These are phyloP conservation scores for Rubus parviflorus DNA, from an alignment of 306 rosid genomes.

Conservation along the genomic window DNA sequence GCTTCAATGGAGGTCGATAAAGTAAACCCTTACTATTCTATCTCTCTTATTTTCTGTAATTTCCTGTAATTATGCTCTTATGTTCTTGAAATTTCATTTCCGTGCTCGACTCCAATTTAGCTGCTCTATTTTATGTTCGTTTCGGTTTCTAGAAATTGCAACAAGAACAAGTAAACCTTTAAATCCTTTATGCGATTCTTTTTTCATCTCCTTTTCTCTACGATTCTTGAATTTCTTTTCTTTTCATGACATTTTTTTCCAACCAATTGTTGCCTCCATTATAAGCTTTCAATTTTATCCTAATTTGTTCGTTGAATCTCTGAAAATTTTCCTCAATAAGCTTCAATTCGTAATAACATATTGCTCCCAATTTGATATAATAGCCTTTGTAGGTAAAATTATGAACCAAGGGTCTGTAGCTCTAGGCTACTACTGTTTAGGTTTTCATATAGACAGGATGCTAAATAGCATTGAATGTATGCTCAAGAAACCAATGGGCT, in stretches of 20 bases:
- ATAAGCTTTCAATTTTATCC: not conserved
- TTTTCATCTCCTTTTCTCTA: constrained; percentile 9
- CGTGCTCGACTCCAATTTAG: not conserved
- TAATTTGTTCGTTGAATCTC: not conserved
- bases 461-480: not conserved
- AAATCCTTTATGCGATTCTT: not conserved
- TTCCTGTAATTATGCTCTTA: not conserved
- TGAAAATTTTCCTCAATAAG: not conserved
- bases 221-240: not conserved
- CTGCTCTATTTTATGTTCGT: constrained; percentile 10
- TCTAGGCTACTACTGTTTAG: not conserved
- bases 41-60: not conserved
- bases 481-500: not conserved
- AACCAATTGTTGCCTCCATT: not conserved
- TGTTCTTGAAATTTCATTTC: not conserved
- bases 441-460: not conserved
- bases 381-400: not conserved
- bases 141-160: constrained; percentile 12
- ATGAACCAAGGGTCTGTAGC: not conserved
- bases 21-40: not conserved
- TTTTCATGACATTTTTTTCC: too few relatives aligned
- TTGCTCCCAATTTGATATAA: not conserved
- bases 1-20: constrained; percentile 23
- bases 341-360: not conserved
- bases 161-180: not conserved